Base-by-base conservation (phyloP, 129 eudicot genomes). In the Logfia minima region DNA sequence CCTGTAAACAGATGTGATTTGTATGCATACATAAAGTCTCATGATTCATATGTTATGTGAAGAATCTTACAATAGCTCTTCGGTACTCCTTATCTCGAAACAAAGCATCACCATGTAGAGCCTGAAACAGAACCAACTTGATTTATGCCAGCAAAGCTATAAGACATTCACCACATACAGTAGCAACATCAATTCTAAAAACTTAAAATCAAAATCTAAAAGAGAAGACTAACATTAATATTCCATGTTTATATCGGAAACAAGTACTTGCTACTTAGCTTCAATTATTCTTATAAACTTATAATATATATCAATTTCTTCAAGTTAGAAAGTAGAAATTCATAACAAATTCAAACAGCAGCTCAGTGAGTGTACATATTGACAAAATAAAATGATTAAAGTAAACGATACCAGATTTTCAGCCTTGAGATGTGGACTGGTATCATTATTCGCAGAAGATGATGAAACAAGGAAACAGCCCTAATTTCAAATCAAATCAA, bases 401-500 rank as follows among this genome's bases (percentile, higher is more conserved):
- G 3, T 66, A 28, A 74, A 41, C 23, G 14, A 37, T n/a, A 93
- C 98, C 97, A 93, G 78, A 81, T 87, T 85, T 80, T 93, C 98
- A 8, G 97, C 98, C 84, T 87, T 91, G 79, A 87, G 84, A 71
- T 88, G 91, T 13, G 97, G 91, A 8, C 84, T 89, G 59, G 90
- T 77, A 59, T 93, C 98, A 53, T 88, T 55, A 90, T 79, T 91
- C 28, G 71, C 81, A 39, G 97, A 82, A 39, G 90, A 68, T 2
- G 98, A 93, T 43, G 98, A 87, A 35, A 89, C 97, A 76, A 92
- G 93, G 55, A 91, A 91, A 72, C 86, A 83, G 43, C 97, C 97
- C 98, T 93, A 35, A 31, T 48, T 16, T 23, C 19, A 72, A 26
- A 41, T 39, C 39, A 67, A 67, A 58, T 66, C 9, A 56, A 67